Conservation (phyloP, 106 monocot genomes). For the Gastrodia elata region DNA sequence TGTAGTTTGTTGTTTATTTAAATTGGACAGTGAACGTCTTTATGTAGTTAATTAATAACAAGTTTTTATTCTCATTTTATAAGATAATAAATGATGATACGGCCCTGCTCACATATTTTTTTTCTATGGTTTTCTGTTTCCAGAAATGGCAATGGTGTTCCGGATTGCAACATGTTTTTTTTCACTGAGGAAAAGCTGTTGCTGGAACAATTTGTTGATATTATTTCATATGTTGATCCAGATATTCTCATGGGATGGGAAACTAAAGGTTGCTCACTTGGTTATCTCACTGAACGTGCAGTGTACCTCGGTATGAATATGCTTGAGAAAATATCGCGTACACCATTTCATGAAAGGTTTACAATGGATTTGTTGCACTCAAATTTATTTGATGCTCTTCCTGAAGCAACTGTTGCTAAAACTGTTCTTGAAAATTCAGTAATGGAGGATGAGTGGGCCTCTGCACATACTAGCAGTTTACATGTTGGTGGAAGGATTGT, state of each 20-base stretch:
- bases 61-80: background rate
- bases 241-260: slow-evolving; percentile 97
- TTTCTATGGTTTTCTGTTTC: background rate
- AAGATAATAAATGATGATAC: background rate
- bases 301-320: slow-evolving; percentile 53
- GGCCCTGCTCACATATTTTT: background rate
- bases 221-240: slow-evolving; percentile 68
- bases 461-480: slow-evolving; percentile 76
- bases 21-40: background rate
- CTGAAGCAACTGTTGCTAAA: slow-evolving; percentile 23
- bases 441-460: slow-evolving; percentile 77
- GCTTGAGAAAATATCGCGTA: slow-evolving; percentile 68
- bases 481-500: slow-evolving; percentile 98
- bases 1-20: background rate
- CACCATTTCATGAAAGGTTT: slow-evolving; percentile 28
- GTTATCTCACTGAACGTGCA: slow-evolving; percentile 90
- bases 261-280: slow-evolving; percentile 68
- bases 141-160: slow-evolving; percentile 66
- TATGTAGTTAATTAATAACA: background rate
- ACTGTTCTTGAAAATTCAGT: slow-evolving; percentile 27
- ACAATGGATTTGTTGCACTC: slow-evolving; percentile 14
- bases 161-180: slow-evolving; percentile 28
- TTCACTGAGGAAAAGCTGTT: slow-evolving; percentile 52
- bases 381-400: slow-evolving; percentile 9
- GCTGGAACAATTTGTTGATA: slow-evolving; percentile 43